Evolutionary conservation across 2,329 filamentous ascomycete genomes (phyloP), one percentile per base, ranked within the genome.

Genomic region (Clonostachys rosea): DNA sequence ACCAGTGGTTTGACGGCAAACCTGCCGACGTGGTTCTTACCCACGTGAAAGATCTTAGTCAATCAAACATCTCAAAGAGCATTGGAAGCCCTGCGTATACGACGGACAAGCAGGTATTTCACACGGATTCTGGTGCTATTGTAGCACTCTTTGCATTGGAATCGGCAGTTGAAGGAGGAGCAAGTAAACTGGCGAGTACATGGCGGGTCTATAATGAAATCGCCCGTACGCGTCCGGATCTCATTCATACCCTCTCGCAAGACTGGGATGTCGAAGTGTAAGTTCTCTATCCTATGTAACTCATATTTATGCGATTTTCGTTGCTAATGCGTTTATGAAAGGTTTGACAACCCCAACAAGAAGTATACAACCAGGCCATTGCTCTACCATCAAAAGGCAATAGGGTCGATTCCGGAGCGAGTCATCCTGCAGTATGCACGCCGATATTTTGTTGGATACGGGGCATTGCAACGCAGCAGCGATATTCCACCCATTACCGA

Each of bases 121-220:
- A 85, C 58, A 85, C 78, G 0, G 81, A 85, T 54, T 57, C 59
- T 0, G 74, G 81, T 9, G 82, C 86, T 53, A 69, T 85, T 3
- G 70, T 86, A 16, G 75, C 77, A 2, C 64, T 86, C 6, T 76
- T 81, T 43, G 75, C 74, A 1, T 69, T 84, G 16, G 72, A 72
- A 10, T 75, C 80, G 1, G 72, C 71, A 0, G 63, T 65, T 3
- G 60, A 63, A 34, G 83, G 83, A 0, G 82, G 83, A 2, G 66
- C 76, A 49, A 84, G 79, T 53, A 75, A 75, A 49, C 60, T 86
- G 11, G 74, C 79, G 0, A 81, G 78, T 54, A 78, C 71, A 17
- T 79, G 76, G 73, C 66, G 67, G 4, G 75, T 86, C 3, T 86
- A 86, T 58, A 86, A 86, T 52, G 74, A 84, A 56, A 66, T 86